Evolutionary conservation across 2,329 filamentous ascomycete species (phyloP).

Genomic region (Trichophyton simii): DNA sequence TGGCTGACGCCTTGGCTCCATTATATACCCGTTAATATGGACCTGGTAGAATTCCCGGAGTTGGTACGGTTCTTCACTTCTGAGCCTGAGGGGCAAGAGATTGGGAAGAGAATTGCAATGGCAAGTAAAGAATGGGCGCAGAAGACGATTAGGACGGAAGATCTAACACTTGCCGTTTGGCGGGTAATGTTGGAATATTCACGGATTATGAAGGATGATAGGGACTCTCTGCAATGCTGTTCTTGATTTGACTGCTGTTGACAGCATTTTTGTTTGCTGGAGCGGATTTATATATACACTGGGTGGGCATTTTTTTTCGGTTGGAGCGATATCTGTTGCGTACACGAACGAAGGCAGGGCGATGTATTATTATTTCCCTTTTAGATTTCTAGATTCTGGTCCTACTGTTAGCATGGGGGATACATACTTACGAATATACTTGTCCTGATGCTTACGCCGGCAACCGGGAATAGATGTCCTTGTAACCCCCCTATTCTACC

Average conservation of each 20-base stretch:
- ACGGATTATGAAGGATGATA: slow-evolving; percentile 5
- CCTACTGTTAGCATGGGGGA: neutral
- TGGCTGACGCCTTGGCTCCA: slow-evolving; percentile 45
- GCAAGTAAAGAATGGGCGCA: slow-evolving; percentile 44
- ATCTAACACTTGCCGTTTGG: slow-evolving; percentile 50
- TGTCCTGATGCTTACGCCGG: neutral
- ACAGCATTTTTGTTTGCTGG: neutral
- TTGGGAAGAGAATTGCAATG: slow-evolving; percentile 42
- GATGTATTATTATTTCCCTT: neutral
- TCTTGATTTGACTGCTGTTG: slow-evolving; percentile 1
- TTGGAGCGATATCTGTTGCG: neutral
- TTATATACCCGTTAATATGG: slow-evolving; percentile 42
- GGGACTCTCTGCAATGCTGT: slow-evolving; percentile 2
- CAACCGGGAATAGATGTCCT: neutral
- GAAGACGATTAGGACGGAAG: slow-evolving; percentile 43
- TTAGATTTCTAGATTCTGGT: neutral
- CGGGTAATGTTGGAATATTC: slow-evolving; percentile 45
- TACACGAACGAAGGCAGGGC: neutral
- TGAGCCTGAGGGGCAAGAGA: slow-evolving; percentile 35
- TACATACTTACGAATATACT: neutral
- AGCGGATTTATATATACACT: neutral
- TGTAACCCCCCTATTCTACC: neutral
- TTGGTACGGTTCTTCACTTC: slow-evolving; percentile 37
- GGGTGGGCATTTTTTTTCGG: neutral
- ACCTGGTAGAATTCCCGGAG: slow-evolving; percentile 42